Base-by-base conservation (phyloP, 1,139 yeast genomes). In the Yamadazyma oceani region DNA sequence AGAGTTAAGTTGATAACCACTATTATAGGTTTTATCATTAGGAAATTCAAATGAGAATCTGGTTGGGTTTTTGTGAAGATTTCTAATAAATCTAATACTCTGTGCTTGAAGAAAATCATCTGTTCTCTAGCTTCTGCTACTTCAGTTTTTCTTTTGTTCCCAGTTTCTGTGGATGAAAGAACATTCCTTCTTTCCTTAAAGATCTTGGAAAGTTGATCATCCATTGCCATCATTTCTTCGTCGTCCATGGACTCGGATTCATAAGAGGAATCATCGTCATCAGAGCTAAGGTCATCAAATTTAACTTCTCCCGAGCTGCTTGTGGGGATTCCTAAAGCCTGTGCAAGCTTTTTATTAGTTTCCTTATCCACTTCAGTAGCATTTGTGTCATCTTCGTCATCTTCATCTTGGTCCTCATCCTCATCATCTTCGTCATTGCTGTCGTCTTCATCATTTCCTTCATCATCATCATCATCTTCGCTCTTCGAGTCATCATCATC, bases 211-310 rank as follows among this genome's bases (percentile, higher is more conserved):
- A 92, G 68, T 44, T 88, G 94, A 19, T 75, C 88, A 57, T 92
- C 98, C 56, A 92, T 77, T 12, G 92, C 95, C 82, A 90, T 80
- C 99, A 92, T 92, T 58, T 89, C 90, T 50, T 90, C 97, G 58
- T 92, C 99, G 49, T 92, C 94, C 95, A 88, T 85, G 2, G 89
- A 79, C 45, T 86, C 95, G 10, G 85, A 87, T 40, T 80, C 85
- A 36, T 75, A 75, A 11, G 73, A 74, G 12, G 58, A 62, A 35
- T 58, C 68, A 17, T 61, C 66, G 4, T 57, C 67, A 17, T 51
- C 57, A 2, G 75, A 72, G 23, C 61, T 67, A 36, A 60, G 43
- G 14, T 69, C 75, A 5, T 64, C 72, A 36, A 62, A 66, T 39
- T 72, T 71, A 12, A 69, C 73, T 47, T 73, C 75, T 4, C 76